Evolutionary conservation across 164 flowering plant species (phyloP).

Genomic region (Chloranthus sessilifolius): DNA sequence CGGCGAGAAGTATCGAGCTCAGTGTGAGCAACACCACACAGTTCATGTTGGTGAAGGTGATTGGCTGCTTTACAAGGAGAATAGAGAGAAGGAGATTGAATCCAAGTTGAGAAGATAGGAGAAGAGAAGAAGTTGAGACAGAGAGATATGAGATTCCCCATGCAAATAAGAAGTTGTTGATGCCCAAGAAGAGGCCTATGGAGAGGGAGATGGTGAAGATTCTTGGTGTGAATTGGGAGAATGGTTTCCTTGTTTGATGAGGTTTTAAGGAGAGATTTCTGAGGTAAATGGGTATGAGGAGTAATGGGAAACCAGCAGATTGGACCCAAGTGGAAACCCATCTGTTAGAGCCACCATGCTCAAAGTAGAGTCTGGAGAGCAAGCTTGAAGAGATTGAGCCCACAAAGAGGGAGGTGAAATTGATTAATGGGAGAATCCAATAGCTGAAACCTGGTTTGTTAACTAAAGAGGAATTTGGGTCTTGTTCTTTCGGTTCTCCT

Average conservation of each 20-base stretch:
- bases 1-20: constrained; percentile 48
- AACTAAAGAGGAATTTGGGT: too few relatives aligned
- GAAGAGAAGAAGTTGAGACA: constrained; percentile 63
- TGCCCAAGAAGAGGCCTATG: constrained; percentile 50
- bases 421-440: constrained; percentile 35
- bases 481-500: too few relatives aligned
- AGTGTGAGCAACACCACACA: constrained; percentile 59
- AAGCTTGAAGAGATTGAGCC: constrained; percentile 56
- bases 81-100: constrained; percentile 62
- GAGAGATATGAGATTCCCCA: constrained; percentile 76
- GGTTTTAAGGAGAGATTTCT: constrained; percentile 21
- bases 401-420: constrained; percentile 36
- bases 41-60: constrained; percentile 55
- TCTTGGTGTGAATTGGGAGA: constrained; percentile 32
- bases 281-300: constrained; percentile 38
- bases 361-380: constrained; percentile 66
- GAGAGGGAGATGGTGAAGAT: constrained; percentile 17
- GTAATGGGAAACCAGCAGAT: constrained; percentile 68
- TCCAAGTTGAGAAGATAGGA: constrained; percentile 56
- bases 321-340: constrained; percentile 85
- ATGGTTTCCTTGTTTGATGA: constrained; percentile 27
- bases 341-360: constrained; percentile 63
- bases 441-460: constrained; percentile 19
- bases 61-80: constrained; percentile 52
- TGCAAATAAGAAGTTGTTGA: constrained; percentile 63